Percentiles rank a stretch among this genome's conserved stretches.
phyloP scores from a whole-genome alignment of 305 asterid genomes.

The Ajuga reptans region DNA sequence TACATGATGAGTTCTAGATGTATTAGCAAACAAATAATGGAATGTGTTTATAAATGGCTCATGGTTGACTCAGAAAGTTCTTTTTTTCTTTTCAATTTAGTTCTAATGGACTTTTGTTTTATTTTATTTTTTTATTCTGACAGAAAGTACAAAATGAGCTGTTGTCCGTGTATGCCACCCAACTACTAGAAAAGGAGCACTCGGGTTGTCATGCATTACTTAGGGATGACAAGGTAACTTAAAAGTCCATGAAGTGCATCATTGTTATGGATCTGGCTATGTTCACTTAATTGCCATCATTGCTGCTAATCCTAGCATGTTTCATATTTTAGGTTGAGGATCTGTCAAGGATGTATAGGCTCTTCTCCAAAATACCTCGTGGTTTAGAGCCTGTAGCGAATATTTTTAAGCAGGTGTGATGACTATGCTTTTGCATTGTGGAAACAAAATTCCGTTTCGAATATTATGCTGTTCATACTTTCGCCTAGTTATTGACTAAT shows the following conservation, averaged over 20 bases:
- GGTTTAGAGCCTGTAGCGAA: conserved; percentile 87
- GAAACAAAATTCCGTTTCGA: conserved; percentile 1
- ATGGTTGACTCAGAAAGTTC: neutral
- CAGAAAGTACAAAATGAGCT: conserved; percentile 85
- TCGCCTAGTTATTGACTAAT: neutral
- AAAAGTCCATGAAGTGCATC: neutral
- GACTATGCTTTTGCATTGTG: conserved; percentile 8
- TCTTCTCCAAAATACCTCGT: conserved; percentile 78
- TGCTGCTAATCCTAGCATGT: conserved; percentile 17
- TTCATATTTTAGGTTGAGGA: conserved; percentile 52
- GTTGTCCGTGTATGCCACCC: conserved; percentile 80
- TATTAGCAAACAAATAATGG: conserved; percentile 14
- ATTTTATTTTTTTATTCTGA: conserved; percentile 4
- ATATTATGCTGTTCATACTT: conserved; percentile 3
- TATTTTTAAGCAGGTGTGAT: conserved; percentile 77
- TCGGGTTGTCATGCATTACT: conserved; percentile 96
- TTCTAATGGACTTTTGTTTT: neutral
- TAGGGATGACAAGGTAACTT: conserved; percentile 79
- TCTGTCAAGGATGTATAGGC: conserved; percentile 90
- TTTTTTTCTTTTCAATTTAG: neutral
- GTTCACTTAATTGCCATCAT: neutral
- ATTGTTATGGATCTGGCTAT: neutral
- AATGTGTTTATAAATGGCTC: neutral
- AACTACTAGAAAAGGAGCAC: conserved; percentile 87
- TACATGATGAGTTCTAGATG: conserved; percentile 11